Base-by-base conservation (phyloP, 2,329 filamentous ascomycete genomes). In the Metarhizium anisopliae region DNA sequence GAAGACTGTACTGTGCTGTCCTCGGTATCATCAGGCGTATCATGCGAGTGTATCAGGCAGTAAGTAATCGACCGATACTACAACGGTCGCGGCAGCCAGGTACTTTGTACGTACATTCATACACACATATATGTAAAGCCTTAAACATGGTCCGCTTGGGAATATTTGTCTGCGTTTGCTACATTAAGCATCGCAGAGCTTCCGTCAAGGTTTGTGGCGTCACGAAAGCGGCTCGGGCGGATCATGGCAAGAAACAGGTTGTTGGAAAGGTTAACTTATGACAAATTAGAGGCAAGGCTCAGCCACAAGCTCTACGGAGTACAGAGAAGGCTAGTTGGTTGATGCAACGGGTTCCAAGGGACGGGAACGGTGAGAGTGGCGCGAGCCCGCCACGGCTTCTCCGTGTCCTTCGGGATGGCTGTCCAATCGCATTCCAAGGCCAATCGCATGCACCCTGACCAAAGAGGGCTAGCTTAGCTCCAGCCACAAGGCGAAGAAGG, bases 341-440 rank as follows among this genome's bases (percentile, higher is more conserved):
- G 20, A 30, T n/a, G 43, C 49, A 50, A 52, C n/a, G 10, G 53
- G 49, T 51, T 51, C 38, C 38, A 51, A n/a, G 49, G 54, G 16
- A 20, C 32, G 35, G 18, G 30, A 38, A 30, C 47, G 38, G n/a
- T 45, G n/a, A 52, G 32, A 32, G 53, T 53, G 55, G 55, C 47
- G 55, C 50, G 55, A 56, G 38, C 25, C 38, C 38, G 52, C 20
- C n/a, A 20, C 52, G 45, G 25, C 6, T 47, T 40, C 52, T 7
- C 32, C 29, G 45, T 49, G 30, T 3, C 10, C n/a, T 30, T 53
- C 30, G 52, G 14, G 13, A 30, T 29, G 25, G 45, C 25, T 14
- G 38, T 11, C 51, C 55, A 56, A 54, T 56, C 52, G 55, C 55
- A 56, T 54, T 54, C 36, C 38, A 40, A 20, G 16, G 13, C 52